These are phyloP conservation scores for Nitzschia putrida DNA, from an alignment of 108 stramenopile genomes.

Conservation along the genomic window DNA sequence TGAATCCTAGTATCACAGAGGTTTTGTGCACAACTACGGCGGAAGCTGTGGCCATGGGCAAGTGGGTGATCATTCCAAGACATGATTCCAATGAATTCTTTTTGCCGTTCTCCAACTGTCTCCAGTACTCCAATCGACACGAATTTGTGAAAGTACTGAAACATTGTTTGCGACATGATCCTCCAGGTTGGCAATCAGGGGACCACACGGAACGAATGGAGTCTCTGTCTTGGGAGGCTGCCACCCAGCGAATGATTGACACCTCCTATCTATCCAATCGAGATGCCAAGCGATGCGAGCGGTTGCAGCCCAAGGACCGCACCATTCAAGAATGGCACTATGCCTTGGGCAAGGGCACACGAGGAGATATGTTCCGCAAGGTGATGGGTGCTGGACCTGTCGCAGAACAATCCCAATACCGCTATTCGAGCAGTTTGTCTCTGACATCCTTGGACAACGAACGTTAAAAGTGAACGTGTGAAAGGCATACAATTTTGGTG, in stretches of 20 bases:
- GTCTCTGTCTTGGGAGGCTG: constrained; percentile 74
- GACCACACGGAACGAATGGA: constrained; percentile 28
- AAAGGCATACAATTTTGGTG: too few species aligned
- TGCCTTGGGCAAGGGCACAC: constrained; percentile 30
- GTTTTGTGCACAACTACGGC: constrained; percentile 87
- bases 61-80: constrained; percentile 72
- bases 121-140: constrained; percentile 47
- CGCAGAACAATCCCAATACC: constrained; percentile 24
- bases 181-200: constrained; percentile 23
- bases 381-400: constrained; percentile 41
- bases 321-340: constrained; percentile 35
- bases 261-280: constrained; percentile 53
- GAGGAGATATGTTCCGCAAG: constrained; percentile 44
- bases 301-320: constrained; percentile 26
- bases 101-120: constrained; percentile 73
- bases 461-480: too few species aligned
- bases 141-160: constrained; percentile 60
- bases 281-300: constrained; percentile 53
- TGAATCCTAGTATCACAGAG: constrained; percentile 78
- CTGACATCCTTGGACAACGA: not conserved
- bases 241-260: constrained; percentile 64
- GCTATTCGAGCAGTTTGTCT: not conserved
- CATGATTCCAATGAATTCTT: constrained; percentile 82
- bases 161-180: constrained; percentile 60
- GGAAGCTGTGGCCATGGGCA: constrained; percentile 86